Evolutionary conservation across 192 early-diverging fungal genomes (phyloP), one percentile per base, ranked within the genome.

Genomic region (Entrophospora sp.): DNA sequence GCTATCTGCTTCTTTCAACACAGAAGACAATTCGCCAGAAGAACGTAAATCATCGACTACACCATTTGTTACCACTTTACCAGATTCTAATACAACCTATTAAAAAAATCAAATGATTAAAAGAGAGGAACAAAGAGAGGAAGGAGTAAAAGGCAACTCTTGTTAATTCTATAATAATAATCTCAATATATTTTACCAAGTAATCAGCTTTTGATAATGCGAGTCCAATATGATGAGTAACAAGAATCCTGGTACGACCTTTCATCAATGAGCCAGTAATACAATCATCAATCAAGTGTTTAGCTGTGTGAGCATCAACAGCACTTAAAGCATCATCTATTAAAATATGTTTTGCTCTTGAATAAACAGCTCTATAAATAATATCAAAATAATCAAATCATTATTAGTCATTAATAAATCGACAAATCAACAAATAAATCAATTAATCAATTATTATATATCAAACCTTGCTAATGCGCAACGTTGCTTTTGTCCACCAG

Each of bases 291-390:
- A 90, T 84, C 36, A 98, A 78, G 58, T 91, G 90, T 38, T 86
- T 85, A 24, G 87, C 93, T 1, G 94, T 97, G 55, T 94, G 94
- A 5, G 92, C 87, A 69, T 99, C 97, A 0, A 97, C 95, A 27
- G 97, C 97, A 25, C 88, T 90, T 42, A 96, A 77, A 69, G 87
- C 88, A 70, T 94, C 94, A 72, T 96, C 94, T 52, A 93, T 72
- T 1, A 95, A 70, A 40, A 95, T 67, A 32, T 81, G 78, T 6
- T 69, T 73, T 20, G 86, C 81, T 14, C 71, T 48, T 12, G 78
- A 83, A 73, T 94, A 97, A 6, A 95, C 78, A 4, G 93, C 92
- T 28, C 95, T 81, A 16, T n/a, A 28, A 28, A 30, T 13, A 28
- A 28, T 28, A 30, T 4, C 14, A 14, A 4, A 8, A 28, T 52